phyloP scores from a whole-genome alignment of 306 rosid genomes.

The Lathyrus aphaca region DNA sequence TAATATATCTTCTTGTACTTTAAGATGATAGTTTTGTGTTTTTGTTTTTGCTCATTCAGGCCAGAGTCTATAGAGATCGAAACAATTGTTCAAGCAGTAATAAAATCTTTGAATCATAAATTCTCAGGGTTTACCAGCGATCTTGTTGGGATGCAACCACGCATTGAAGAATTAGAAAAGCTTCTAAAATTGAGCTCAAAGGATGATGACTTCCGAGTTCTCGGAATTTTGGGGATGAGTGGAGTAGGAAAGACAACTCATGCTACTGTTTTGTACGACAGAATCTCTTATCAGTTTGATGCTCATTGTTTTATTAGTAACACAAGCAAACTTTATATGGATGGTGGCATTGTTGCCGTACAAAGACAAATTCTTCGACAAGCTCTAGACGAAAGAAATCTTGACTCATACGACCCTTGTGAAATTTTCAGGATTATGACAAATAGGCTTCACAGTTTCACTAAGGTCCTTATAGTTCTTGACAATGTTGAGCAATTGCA shows the following conservation, averaged over 20 bases:
- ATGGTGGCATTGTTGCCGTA: conserved; percentile 8
- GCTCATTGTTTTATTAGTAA: conserved; percentile 20
- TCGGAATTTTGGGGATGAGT: too few relatives aligned
- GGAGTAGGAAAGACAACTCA: too few relatives aligned
- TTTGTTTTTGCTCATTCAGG: background rate
- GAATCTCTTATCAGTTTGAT: too few relatives aligned
- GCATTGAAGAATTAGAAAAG: conserved; percentile 1
- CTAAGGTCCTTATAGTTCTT: conserved; percentile 5
- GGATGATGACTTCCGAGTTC: too few relatives aligned
- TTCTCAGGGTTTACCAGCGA: conserved; percentile 10
- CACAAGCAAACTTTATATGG: conserved; percentile 2
- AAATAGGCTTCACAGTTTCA: background rate
- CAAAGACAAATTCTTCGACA: background rate
- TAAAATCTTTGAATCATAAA: conserved; percentile 1
- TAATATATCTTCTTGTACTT: too few relatives aligned
- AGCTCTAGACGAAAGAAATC: background rate
- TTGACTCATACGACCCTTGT: background rate
- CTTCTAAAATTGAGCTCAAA: conserved; percentile 6
- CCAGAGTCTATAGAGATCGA: conserved; percentile 13
- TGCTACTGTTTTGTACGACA: too few relatives aligned
- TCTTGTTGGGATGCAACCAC: conserved; percentile 39
- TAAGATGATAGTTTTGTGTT: background rate
- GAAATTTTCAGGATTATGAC: background rate
- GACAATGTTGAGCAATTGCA: background rate
- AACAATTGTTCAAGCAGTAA: conserved; percentile 19